Percentiles rank a stretch among this genome's conserved stretches.
Conservation (phyloP, 2,329 filamentous ascomycete genomes). For the Cyclaneusma minus region DNA sequence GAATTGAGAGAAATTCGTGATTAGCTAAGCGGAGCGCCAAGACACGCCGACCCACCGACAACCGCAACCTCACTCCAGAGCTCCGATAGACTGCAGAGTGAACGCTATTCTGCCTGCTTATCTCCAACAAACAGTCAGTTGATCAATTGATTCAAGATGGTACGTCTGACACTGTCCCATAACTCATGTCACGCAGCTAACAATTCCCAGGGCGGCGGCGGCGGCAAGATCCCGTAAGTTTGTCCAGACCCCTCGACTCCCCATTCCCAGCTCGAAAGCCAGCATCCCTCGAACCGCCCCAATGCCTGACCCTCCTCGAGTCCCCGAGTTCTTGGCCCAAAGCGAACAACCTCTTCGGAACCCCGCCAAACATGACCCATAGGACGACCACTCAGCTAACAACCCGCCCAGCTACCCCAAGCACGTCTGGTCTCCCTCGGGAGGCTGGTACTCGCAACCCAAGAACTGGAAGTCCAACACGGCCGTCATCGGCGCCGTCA, state of each 20-base stretch:
- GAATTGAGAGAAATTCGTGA: too few species aligned
- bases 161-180: slow-evolving; percentile 23
- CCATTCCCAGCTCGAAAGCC: slow-evolving; percentile 25
- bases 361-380: not conserved
- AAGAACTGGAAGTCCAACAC: slow-evolving; percentile 94
- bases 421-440: slow-evolving; percentile 97
- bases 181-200: slow-evolving; percentile 23
- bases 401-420: slow-evolving; percentile 71
- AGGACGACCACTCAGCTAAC: too few species aligned
- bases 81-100: slow-evolving; percentile 6
- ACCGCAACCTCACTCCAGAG: slow-evolving; percentile 11
- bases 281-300: slow-evolving; percentile 24
- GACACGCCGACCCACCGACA: too few species aligned
- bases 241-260: slow-evolving; percentile 10
- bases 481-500: slow-evolving; percentile 51
- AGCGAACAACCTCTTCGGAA: not conserved
- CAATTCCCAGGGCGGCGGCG: slow-evolving; percentile 55
- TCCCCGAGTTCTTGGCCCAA: slow-evolving; percentile 2
- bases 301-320: slow-evolving; percentile 1
- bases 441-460: slow-evolving; percentile 95
- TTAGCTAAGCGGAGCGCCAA: too few species aligned
- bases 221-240: slow-evolving; percentile 58
- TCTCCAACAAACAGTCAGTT: too few species aligned
- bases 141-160: slow-evolving; percentile 51
- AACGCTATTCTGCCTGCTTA: too few species aligned